These are phyloP conservation scores for Scheffersomyces stipitis DNA, from an alignment of 805 yeast species.

Conservation along the genomic window DNA sequence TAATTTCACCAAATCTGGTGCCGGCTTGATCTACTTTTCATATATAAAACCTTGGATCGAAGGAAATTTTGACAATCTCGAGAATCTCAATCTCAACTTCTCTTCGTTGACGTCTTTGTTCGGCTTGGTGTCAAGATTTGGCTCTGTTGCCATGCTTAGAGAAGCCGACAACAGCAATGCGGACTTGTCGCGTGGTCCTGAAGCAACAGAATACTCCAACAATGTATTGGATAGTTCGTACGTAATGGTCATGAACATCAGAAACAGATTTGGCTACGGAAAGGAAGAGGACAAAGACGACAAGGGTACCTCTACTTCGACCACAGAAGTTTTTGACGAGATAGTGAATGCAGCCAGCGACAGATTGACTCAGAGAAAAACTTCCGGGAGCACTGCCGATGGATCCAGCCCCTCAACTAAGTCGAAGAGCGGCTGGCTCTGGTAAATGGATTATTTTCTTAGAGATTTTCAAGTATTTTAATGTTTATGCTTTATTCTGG, in stretches of 20 bases:
- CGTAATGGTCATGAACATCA: conserved; percentile 11
- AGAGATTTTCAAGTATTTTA: no score
- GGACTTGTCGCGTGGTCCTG: not conserved
- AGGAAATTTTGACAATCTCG: conserved; percentile 15
- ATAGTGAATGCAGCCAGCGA: no score
- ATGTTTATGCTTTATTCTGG: no score
- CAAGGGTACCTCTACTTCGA: conserved; percentile 1
- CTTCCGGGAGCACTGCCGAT: not conserved
- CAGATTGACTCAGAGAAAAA: not conserved
- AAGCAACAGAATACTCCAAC: not conserved
- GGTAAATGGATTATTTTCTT: no score
- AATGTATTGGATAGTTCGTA: conserved; percentile 11
- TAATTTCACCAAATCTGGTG: conserved; percentile 27
- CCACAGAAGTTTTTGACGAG: no score
- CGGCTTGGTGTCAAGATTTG: not conserved
- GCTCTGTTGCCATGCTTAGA: not conserved
- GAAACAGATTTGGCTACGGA: conserved; percentile 9
- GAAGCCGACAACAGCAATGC: not conserved
- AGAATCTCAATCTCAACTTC: not conserved
- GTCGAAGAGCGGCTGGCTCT: conserved; percentile 13
- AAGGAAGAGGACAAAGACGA: conserved; percentile 6
- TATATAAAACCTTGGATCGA: conserved; percentile 29
- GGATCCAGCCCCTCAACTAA: not conserved
- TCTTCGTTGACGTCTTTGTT: not conserved
- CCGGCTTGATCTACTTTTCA: conserved; percentile 30